Evolutionary conservation across 75 land plant genomes (phyloP), one percentile per base, ranked within the genome.

Genomic region (Sequoia sempervirens): DNA sequence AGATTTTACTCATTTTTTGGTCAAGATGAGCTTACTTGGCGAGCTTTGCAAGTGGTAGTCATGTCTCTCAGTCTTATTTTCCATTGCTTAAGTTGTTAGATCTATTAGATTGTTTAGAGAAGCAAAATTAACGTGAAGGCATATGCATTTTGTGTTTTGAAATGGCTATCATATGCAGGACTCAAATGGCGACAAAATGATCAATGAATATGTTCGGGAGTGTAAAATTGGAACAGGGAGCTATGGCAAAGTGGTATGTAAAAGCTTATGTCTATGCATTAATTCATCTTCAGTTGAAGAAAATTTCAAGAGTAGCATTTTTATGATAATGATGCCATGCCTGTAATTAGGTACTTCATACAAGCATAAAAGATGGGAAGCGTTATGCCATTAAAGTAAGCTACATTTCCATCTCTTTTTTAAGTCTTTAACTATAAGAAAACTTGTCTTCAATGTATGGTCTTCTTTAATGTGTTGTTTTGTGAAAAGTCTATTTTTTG

Each of bases 171-270:
- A 43, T 70, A 0, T 70, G 12, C 36, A 96, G 98, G 96, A 94
- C 88, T 92, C 90, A 40, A 82, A 93, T 90, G 99, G 99, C 47
- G 90, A 87, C 75, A 96, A 93, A 85, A 96, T 90, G 92, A 84
- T 95, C 70, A 96, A 96, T 89, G 95, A 96, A 74, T 96, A 96
- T 88, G 94, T 95, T 61, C 92, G 95, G 23, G 89, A 89, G 80
- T 80, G 74, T 46, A 95, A 86, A 86, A 92, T 96, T 86, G 99
- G 94, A 73, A 85, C 93, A 37, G 99, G 99, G n/a, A 95, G 97
- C 87, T 95, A 95, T 85, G 99, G 94, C 17, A 96, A 96, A 95
- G 99, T 96, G 97, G 99, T 96, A 70, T 78, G 80, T n/a, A 45
- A 78, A 43, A n/a, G 30, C 5, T 40, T 38, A 14, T 11, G n/a